Base-by-base conservation (phyloP, 2,329 filamentous ascomycete genomes). In the Colletotrichum sansevieriae region DNA sequence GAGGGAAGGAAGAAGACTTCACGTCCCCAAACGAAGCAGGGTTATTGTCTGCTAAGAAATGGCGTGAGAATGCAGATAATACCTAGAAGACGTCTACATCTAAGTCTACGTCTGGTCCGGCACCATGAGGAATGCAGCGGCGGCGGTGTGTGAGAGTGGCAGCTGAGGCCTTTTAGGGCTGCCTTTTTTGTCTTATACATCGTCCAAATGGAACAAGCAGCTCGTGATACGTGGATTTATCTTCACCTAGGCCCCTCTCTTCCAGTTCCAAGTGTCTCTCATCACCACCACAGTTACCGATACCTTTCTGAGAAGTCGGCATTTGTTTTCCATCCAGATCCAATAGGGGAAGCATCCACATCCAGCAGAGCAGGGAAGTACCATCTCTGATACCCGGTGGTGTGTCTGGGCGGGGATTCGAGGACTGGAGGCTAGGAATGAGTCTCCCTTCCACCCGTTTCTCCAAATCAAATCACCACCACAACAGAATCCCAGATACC, bases 131-230 rank as follows among this genome's bases (percentile, higher is more conserved):
- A 25, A 37, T 35, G 18, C 12, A 25, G 35, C 33, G 52, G 15
- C 12, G 29, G 35, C 44, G 56, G 44, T 35, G 56, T 58, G 49
- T 33, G 35, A 35, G 44, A 41, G 33, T 41, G 63, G 62, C 62
- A 64, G 62, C 52, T 64, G 62, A 64, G 52, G 37, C 25, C 41
- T 64, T 68, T 49, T 41, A 25, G 49, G 37, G 64, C 43, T 67
- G 51, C 35, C 43, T n/a, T 18, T 25, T 22, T 18, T 67, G 59
- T 67, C 52, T 64, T 63, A 63, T 66, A 63, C 46, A 11, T 35
- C 20, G 35, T 15, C 33, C 25, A 41, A 18, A 55, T 55, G 51
- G n/a, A 9, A 5, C 46, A 25, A 12, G 25, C 46, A 37, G 22
- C 47, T 35, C 51, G 41, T 59, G 41, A 47, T 46, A 20, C 4